These are phyloP conservation scores for Trichoderma sp. DNA, from an alignment of 2,329 filamentous ascomycete genomes.

Conservation along the genomic window DNA sequence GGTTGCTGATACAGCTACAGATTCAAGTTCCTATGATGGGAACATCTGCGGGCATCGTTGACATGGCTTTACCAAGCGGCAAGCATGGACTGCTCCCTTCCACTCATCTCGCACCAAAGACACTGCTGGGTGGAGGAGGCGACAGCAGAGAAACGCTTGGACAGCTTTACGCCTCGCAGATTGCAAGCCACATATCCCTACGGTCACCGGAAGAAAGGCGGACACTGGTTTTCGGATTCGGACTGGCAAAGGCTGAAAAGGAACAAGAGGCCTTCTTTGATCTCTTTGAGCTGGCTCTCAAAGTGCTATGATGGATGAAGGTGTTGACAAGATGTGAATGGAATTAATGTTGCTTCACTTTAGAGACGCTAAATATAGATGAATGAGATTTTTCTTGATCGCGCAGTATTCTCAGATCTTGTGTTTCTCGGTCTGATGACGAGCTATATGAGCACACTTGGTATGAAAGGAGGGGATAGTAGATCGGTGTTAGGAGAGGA, in stretches of 20 bases:
- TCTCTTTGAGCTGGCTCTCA: constrained; percentile 62
- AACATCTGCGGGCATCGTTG: constrained; percentile 63
- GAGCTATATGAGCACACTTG: not conserved
- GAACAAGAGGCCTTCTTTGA: constrained; percentile 64
- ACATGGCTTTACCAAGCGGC: constrained; percentile 56
- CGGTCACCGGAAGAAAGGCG: constrained; percentile 66
- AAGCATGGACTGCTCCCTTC: constrained; percentile 66
- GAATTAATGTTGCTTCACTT: not conserved
- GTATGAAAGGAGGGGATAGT: not conserved
- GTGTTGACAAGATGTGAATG: not conserved
- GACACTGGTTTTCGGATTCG: constrained; percentile 63
- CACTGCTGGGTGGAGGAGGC: constrained; percentile 80
- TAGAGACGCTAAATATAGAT: not conserved
- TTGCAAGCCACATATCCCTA: constrained; percentile 76
- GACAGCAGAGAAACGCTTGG: constrained; percentile 79
- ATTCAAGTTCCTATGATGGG: constrained; percentile 77
- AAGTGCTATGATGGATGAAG: constrained; percentile 48
- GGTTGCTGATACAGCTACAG: constrained; percentile 42
- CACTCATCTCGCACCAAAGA: constrained; percentile 80
- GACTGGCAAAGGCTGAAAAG: constrained; percentile 53
- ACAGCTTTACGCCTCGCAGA: constrained; percentile 85
- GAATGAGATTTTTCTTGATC: not conserved
- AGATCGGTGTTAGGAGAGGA: not conserved
- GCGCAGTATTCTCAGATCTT: not conserved
- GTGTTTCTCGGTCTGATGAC: not conserved